Base-by-base conservation (phyloP, 352 stramenopile genomes). In the Thalassiosira delicatula region DNA sequence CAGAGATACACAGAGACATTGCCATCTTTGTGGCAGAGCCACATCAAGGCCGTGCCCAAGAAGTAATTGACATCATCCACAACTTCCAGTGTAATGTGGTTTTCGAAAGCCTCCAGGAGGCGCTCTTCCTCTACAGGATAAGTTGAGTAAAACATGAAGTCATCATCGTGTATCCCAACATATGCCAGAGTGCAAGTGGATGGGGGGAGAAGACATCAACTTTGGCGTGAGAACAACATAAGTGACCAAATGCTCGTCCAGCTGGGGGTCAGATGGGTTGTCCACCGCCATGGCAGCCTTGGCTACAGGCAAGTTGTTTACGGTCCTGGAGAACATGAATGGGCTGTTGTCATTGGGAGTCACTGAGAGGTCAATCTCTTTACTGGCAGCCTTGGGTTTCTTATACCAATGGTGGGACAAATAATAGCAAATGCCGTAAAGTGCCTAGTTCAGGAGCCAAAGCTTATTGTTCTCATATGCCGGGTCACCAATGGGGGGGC, bases 41-140 rank as follows among this genome's bases (percentile, higher is more conserved):
- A 68, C 14, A n/a, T 53, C 21, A 68, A 68, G 17, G 32, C 59
- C 4, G 59, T 51, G 35, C 59, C 59, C 27, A 68, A 14, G 59
- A 68, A 49, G 59, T 25, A 68, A 63, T 63, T 29, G 23, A 35
- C 54, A 40, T 63, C 54, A 23, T 29, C 54, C 54, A 63, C 42
- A 40, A 49, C 49, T 53, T 68, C 59, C 33, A 68, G 14, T 51
- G 49, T 68, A 19, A 68, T 49, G 11, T 49, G 12, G 30, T 40
- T 49, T 49, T 14, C n/a, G 2, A 68, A 21, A 19, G 21, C 9
- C 3, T 25, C 25, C 30, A 53, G 30, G 25, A 68, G 53, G 19
- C 49, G 32, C 9, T 35, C 54, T 40, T 63, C 54, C 42, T 63
- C 54, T n/a, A 29, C 27, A 23, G 44, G 44, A 23, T 23, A 2